Evolutionary conservation across 305 asterid genomes (phyloP), one percentile per base, ranked within the genome.

Genomic region (Andrographis paniculata): DNA sequence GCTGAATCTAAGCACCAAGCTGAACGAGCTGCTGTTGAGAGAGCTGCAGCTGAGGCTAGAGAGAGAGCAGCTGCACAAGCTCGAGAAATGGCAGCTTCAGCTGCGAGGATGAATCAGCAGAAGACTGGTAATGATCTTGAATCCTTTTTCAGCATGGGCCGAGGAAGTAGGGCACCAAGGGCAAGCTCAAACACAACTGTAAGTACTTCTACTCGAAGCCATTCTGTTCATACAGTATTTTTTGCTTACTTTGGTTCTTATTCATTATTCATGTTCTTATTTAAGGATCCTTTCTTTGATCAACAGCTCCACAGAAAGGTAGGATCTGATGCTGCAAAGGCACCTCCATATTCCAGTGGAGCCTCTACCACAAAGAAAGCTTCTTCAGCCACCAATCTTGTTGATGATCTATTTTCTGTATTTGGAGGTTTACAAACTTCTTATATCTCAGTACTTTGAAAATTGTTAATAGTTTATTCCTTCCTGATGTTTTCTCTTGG

Each of bases 161-260:
- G 97, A 45, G 82, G 88, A 45, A 87, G 79, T 71, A 92, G 94
- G 76, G 99, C 77, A 48, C 97, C 97, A n/a, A 84, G 81, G 68
- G 55, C 82, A 19, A 75, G 95, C 55, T 62, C 84, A 58, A 78
- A 66, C 61, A 47, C 88, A 44, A 56, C 83, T 46, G 99, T 92
- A 68, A 79, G 97, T 76, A 52, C 49, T 52, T 33, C 53, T 65
- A 27, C 47, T 12, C 87, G 42, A 39, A 28, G 10, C n/a, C 4
- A 7, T 33, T 33, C n/a, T 33, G 4, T 36, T 33, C 43, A 37
- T 10, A 27, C 28, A 9, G n/a, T n/a, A 43, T 56, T 4, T 40
- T 46, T 22, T 35, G 16, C 20, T 40, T 43, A 23, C 53, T 61
- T 33, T 11, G 9, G 2, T 11, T 9, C 38, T 33, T 11, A 6